Evolutionary conservation across 2,329 filamentous ascomycete species (phyloP).

Genomic region (Colletotrichum sojae): DNA sequence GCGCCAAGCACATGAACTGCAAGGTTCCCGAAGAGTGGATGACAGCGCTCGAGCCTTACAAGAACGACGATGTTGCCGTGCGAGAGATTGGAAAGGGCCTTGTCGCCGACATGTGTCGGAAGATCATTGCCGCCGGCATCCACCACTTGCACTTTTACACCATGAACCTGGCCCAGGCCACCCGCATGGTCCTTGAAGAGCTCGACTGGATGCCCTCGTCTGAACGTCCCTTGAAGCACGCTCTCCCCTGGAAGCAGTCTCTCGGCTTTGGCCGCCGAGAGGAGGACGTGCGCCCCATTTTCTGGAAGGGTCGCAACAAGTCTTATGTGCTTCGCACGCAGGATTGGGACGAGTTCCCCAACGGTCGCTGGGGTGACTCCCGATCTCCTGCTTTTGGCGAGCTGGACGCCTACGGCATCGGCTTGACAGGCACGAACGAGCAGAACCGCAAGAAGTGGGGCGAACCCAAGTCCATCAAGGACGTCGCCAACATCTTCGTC

Average conservation of each 20-base stretch:
- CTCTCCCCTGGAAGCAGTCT: conserved; percentile 97
- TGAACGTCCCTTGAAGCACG: conserved; percentile 84
- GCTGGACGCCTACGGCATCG: conserved; percentile 93
- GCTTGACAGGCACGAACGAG: conserved; percentile 94
- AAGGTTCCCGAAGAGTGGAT: conserved; percentile 87
- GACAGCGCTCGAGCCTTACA: conserved; percentile 87
- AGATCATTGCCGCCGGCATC: conserved; percentile 86
- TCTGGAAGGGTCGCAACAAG: conserved; percentile 97
- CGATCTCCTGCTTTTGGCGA: conserved; percentile 97
- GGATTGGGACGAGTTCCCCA: conserved; percentile 99
- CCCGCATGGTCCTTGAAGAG: conserved; percentile 93
- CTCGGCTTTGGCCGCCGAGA: conserved; percentile 89
- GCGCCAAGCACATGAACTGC: conserved; percentile 92
- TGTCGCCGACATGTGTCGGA: conserved; percentile 90
- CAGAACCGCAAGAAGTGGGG: conserved; percentile 97
- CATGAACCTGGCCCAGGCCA: conserved; percentile 97
- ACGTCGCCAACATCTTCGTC: conserved; percentile 87
- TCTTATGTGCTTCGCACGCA: conserved; percentile 96
- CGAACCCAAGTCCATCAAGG: conserved; percentile 82
- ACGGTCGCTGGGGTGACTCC: conserved; percentile 98
- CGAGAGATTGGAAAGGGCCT: conserved; percentile 89
- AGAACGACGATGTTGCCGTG: conserved; percentile 96
- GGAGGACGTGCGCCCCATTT: conserved; percentile 97
- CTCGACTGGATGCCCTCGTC: conserved; percentile 84
- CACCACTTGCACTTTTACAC: conserved; percentile 97